Evolutionary conservation across 345 rosid species (phyloP), one percentile per base, ranked within the genome.

Genomic region (Isatis tinctoria): DNA sequence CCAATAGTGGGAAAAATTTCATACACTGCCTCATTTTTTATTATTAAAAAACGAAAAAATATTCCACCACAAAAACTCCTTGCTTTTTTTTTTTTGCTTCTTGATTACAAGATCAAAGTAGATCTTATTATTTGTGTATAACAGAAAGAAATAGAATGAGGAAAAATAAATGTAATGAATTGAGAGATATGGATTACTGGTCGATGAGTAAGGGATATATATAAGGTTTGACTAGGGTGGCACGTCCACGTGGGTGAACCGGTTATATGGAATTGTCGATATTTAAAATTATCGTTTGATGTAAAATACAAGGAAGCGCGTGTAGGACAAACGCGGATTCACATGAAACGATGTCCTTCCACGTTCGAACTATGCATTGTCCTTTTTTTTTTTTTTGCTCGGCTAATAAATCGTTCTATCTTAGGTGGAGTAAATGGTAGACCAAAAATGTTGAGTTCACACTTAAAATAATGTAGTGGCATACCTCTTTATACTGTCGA

Each of bases 11-110:
- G 56, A 59, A 65, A 39, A 32, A 0, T 10, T 48, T 71, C 33
- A 57, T 33, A 65, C 35, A 22, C 18, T 58, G 56, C 67, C 1
- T 77, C 73, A 65, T 77, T 24, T 70, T 65, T 12, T 40, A 28
- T 16, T 37, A 13, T 2, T 37, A 4, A 17, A 54, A 4, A 32
- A 5, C 33, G 20, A 51, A 47, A 57, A 77, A 48, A 28, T 8
- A 24, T 58, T 59, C 80, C 76, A 70, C 80, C 68, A 65, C 72
- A 71, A 77, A 70, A 75, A 70, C 60, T n/a, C 68, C 67, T 69
- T 10, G 7, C 6, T 3, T 12, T 14, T 10, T 28, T 16, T 30
- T 5, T 48, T 24, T 20, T 49, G 6, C 4, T 48, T 56, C 18
- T 54, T 70, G 41, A 47, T 54, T 27, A 53, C 33, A 59, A 66